These are phyloP conservation scores for Heliamphora exappendiculata DNA, from an alignment of 148 eudicot species.

Conservation along the genomic window DNA sequence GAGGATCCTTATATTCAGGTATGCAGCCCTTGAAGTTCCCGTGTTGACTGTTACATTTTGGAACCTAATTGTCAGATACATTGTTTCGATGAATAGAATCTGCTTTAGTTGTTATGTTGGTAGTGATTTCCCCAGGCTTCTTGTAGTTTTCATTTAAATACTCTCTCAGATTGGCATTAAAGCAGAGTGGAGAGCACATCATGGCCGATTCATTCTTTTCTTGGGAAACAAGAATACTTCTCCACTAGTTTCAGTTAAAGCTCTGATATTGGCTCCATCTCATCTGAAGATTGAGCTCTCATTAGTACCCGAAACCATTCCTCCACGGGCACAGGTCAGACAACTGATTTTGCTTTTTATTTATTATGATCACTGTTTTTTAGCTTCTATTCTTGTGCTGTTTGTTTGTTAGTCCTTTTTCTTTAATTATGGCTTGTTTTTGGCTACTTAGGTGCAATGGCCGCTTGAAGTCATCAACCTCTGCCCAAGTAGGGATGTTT, in stretches of 20 bases:
- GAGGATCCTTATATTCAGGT: slow-evolving; percentile 98
- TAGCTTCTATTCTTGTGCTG: not conserved
- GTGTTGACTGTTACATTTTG: slow-evolving; percentile 4
- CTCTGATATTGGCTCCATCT: slow-evolving; percentile 73
- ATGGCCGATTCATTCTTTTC: slow-evolving; percentile 80
- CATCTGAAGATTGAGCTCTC: slow-evolving; percentile 84
- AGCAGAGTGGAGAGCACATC: slow-evolving; percentile 96
- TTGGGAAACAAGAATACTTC: slow-evolving; percentile 90
- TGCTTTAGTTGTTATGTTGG: not conserved
- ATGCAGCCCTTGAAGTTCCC: slow-evolving; percentile 1
- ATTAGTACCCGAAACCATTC: slow-evolving; percentile 86
- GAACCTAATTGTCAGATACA: slow-evolving; percentile 4
- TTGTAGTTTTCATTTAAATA: not conserved
- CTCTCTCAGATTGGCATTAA: slow-evolving; percentile 76
- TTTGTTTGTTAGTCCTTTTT: not conserved
- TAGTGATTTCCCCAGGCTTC: not conserved
- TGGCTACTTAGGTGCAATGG: slow-evolving; percentile 70
- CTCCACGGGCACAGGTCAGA: slow-evolving; percentile 96
- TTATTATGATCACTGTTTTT: not conserved
- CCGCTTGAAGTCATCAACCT: slow-evolving; percentile 89
- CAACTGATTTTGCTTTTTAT: not conserved
- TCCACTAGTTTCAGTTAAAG: slow-evolving; percentile 78
- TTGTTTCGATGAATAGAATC: not conserved
- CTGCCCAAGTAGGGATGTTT: slow-evolving; percentile 82
- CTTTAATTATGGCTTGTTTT: not conserved